Base-by-base conservation (phyloP, 495 filamentous ascomycete species). In the Cryomyces antarcticus region DNA sequence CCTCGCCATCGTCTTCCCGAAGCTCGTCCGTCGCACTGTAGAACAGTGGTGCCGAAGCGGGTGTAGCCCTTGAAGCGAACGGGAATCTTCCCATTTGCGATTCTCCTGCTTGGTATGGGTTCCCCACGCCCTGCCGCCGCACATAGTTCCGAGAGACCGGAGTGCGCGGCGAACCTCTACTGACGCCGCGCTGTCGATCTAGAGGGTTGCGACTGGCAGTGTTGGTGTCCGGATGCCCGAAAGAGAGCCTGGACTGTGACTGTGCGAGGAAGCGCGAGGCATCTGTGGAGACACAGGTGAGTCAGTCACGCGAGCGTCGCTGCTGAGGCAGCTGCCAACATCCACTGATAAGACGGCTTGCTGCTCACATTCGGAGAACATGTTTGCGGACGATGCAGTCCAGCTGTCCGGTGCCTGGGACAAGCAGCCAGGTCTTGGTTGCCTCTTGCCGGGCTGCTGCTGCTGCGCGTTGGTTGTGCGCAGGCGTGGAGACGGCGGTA, bases 351-450 rank as follows among this genome's bases (percentile, higher is more conserved):
- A 56, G 46, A 41, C 6, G 39, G 31, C 31, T 9, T 30, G 43
- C 38, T 36, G 10, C 87, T 66, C 72, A 93, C 87, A 95, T 79
- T 94, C 88, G 31, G 88, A 96, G 63, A 96, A 96, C 88, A 96
- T 24, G 17, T 24, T 2, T 24, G 2, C 17, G 2, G 17, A 24
- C 17, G 17, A 24, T 2, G 2, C 17, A 24, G 17, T 24, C 17
- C 2, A 24, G 17, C 17, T 24, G 17, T 1, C 17, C 17, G 17
- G 17, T 2, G 17, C 17, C 17, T 24, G 17, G 17, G 17, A 24
- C 17, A 24, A 24, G 17, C 17, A 24, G 17, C 17, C 17, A 24
- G 17, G 17, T 24, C 17, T 24, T 24, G 17, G 17, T 24, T 24
- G 17, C 17, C 17, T 24, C 17, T 24, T 24, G 17, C 17, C 17